phyloP scores from a whole-genome alignment of 306 rosid species.

The Corylus americana region DNA sequence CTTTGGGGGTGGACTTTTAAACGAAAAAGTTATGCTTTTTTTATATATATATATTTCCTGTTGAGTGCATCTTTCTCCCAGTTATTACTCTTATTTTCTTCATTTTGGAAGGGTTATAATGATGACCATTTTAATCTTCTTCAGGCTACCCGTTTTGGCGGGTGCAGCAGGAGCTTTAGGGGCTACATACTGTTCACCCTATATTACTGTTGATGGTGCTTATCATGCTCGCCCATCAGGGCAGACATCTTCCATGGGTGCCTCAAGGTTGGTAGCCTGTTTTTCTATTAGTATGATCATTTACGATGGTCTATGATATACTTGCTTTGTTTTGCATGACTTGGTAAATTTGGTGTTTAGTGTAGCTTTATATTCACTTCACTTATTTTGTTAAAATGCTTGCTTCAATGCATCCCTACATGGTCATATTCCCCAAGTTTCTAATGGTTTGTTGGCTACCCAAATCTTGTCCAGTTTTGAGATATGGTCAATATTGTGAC shows the following conservation, averaged over 20 bases:
- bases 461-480: background rate
- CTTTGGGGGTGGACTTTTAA: background rate
- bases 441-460: background rate
- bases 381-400: background rate
- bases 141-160: constrained; percentile 92
- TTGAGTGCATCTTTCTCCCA: background rate
- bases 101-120: background rate
- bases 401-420: background rate
- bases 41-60: background rate
- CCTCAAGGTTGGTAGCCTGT: constrained; percentile 50
- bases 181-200: constrained; percentile 78
- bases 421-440: background rate
- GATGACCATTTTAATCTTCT: constrained; percentile 15
- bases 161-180: constrained; percentile 96
- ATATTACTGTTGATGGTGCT: constrained; percentile 79
- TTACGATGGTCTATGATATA: background rate
- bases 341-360: background rate
- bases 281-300: background rate
- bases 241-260: constrained; percentile 59
- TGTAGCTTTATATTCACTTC: background rate
- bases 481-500: background rate
- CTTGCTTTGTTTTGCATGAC: background rate
- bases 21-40: background rate
- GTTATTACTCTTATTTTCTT: constrained; percentile 1
- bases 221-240: constrained; percentile 76